Evolutionary conservation across 306 rosid species (phyloP).

Genomic region (Trifolium dubium): DNA sequence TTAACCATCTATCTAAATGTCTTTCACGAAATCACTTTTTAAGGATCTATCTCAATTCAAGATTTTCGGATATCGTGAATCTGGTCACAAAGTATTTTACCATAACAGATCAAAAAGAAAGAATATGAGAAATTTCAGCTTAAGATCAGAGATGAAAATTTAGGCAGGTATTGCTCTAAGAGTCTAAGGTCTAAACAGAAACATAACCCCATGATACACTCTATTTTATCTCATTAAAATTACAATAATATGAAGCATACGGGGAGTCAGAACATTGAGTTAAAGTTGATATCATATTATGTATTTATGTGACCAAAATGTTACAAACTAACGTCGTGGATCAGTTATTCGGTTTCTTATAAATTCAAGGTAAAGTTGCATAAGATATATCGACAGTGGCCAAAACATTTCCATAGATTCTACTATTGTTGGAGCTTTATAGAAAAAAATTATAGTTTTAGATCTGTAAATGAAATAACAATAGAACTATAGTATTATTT

Average conservation of each 20-base stretch:
- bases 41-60: background rate
- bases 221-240: background rate
- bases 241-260: slow-evolving; percentile 2
- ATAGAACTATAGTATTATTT: background rate
- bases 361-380: too few species aligned
- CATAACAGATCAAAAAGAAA: slow-evolving; percentile 11
- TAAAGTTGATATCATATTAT: background rate
- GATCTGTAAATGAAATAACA: background rate
- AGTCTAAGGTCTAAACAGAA: slow-evolving; percentile 20
- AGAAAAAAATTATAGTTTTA: slow-evolving; percentile 10
- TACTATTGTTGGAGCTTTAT: background rate
- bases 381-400: background rate
- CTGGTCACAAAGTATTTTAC: background rate
- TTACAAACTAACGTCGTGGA: background rate
- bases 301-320: background rate
- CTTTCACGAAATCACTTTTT: slow-evolving; percentile 4
- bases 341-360: background rate
- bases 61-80: slow-evolving; percentile 18
- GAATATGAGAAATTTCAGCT: slow-evolving; percentile 2
- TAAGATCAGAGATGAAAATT: slow-evolving; percentile 15
- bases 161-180: slow-evolving; percentile 20
- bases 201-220: background rate
- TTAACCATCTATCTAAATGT: slow-evolving; percentile 26
- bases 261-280: background rate
- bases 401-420: background rate